Percentiles rank a stretch among this genome's conserved stretches.
Evolutionary conservation across 148 eudicot genomes (phyloP).

Genomic region (Silene uniflora): DNA sequence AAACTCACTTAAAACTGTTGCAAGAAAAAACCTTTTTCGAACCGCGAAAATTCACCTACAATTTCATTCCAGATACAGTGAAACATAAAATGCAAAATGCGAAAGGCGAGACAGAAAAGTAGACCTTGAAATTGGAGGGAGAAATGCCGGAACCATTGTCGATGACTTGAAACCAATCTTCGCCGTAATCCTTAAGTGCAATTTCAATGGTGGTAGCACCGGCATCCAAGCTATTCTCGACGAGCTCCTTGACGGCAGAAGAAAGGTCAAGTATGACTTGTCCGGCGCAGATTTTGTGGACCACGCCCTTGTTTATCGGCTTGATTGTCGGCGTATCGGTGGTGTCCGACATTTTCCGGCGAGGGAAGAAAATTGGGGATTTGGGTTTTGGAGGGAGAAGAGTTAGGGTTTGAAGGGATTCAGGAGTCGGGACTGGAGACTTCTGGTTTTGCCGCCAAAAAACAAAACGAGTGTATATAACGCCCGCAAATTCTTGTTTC

Average conservation of each 20-base stretch:
- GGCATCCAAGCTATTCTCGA: slow-evolving; percentile 94
- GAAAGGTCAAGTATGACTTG: slow-evolving; percentile 93
- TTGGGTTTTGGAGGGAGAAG: neutral
- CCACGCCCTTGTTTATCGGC: slow-evolving; percentile 75
- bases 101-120: neutral
- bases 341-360: slow-evolving; percentile 13
- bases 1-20: neutral
- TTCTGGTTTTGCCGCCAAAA: slow-evolving; percentile 15
- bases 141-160: slow-evolving; percentile 92
- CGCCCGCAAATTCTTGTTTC: too few species aligned
- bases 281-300: slow-evolving; percentile 86
- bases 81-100: neutral
- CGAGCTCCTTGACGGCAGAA: slow-evolving; percentile 91
- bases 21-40: too few species aligned
- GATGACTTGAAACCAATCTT: slow-evolving; percentile 67
- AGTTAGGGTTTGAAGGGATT: neutral
- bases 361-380: neutral
- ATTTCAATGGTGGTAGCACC: slow-evolving; percentile 83
- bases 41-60: neutral
- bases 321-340: slow-evolving; percentile 36
- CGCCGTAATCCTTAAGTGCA: slow-evolving; percentile 66
- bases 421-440: neutral
- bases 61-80: neutral
- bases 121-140: slow-evolving; percentile 68
- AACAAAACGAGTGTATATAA: neutral